A percentile compares a stretch with the other conserved stretches of the same genome.
Conservation (phyloP, 2,329 filamentous ascomycete genomes). For the Sclerotinia trifoliorum region DNA sequence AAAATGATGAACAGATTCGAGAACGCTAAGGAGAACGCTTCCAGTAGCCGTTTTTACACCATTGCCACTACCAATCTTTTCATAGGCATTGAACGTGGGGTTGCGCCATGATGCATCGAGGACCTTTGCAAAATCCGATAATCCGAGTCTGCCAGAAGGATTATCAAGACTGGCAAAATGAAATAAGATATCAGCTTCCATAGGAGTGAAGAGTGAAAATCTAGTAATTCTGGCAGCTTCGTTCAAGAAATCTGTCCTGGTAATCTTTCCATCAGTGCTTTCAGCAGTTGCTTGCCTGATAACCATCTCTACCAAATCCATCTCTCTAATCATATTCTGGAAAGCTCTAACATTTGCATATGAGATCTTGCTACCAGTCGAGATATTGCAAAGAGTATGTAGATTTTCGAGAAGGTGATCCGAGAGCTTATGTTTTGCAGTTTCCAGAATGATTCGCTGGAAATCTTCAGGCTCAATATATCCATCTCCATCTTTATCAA, state of each 20-base stretch:
- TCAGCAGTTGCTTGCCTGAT: constrained; percentile 81
- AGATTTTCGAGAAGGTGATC: constrained; percentile 92
- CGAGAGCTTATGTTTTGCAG: constrained; percentile 91
- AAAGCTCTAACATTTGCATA: constrained; percentile 98
- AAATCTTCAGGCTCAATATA: constrained; percentile 96
- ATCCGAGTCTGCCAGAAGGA: constrained; percentile 77
- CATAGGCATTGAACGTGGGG: constrained; percentile 41
- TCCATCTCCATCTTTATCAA: constrained; percentile 88
- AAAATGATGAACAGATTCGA: constrained; percentile 88
- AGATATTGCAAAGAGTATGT: constrained; percentile 91
- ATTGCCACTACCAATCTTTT: constrained; percentile 40
- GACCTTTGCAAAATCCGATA: constrained; percentile 89
- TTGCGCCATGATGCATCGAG: constrained; percentile 89
- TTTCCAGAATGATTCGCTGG: constrained; percentile 93
- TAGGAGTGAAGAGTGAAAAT: constrained; percentile 94
- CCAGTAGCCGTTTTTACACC: constrained; percentile 53
- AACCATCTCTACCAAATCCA: constrained; percentile 95
- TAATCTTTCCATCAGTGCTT: constrained; percentile 88
- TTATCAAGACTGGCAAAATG: constrained; percentile 95
- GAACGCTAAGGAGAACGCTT: constrained; percentile 59
- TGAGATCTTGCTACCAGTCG: constrained; percentile 85
- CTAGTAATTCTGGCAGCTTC: constrained; percentile 88
- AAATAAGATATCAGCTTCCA: constrained; percentile 98
- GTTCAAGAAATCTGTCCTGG: constrained; percentile 88
- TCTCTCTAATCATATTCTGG: constrained; percentile 96